Evolutionary conservation across 805 yeast genomes (phyloP), one percentile per base, ranked within the genome.

Genomic region (Priceomyces fermenticarens): DNA sequence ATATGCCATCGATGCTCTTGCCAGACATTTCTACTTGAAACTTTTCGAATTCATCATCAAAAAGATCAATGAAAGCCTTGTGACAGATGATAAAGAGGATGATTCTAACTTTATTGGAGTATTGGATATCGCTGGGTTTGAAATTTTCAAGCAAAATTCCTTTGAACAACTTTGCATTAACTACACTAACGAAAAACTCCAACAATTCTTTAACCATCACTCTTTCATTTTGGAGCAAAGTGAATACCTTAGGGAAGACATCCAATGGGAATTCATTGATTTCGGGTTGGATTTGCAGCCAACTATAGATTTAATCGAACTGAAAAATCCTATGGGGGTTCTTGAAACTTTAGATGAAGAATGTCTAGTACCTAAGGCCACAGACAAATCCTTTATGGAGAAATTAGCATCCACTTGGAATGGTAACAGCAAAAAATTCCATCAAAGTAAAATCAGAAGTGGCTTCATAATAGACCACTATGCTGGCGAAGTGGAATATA

Each of bases 401-500:
- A 90, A 89, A 57, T 67, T 93, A 40, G 77, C 81, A 29, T 65
- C 73, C 10, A 76, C 80, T 40, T 85, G 95, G 78, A 55, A 54
- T 30, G 62, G 62, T 11, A 67, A 70, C 41, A 58, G 58, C 30
- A 46, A 55, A 12, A 69, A 85, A 56, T 93, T 85, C 60, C 78
- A 72, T 50, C 82, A 93, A 28, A 85, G 89, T 41, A 83, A 85
- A 50, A 72, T 82, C 34, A 75, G 83, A 44, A 80, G 77, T 50
- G 96, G 95, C 3, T 93, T 93, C 54, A 72, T 87, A 4, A 71
- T 93, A 14, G 82, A 85, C 44, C 99, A 93, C 64, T 93, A 93
- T 64, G 99, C 99, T 16, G 97, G 96, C 8, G 82, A 81, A 42
- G 99, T 93, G n/a, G 96, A 90, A 54, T 93, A 93, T 61, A 78